Evolutionary conservation across 305 asterid genomes (phyloP), one percentile per base, ranked within the genome.

Genomic region (Fraxinus sp.): DNA sequence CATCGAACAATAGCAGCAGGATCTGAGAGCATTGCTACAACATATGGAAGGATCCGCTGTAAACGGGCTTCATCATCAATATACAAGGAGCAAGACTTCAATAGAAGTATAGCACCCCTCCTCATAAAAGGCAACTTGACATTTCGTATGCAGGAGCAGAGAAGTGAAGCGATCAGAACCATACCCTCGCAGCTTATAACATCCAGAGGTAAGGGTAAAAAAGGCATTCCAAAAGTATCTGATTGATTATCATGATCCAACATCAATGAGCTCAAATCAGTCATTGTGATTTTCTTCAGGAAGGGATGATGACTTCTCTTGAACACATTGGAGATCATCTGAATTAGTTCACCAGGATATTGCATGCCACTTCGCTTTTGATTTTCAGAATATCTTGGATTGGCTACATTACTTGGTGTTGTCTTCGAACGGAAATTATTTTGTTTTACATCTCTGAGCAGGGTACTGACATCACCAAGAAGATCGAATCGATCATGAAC

Each of bases 1-100:
- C 95, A 97, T 36, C 99, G 98, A 79, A 97, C 99, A 82, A 95
- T 93, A 81, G 99, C 98, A 85, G 98, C 94, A 78, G 98, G 93
- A 90, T 97, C 99, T 75, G 98, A 95, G 78, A 95, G 96, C 88
- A 93, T 89, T 52, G 98, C 98, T 86, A 96, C 92, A 78, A 97
- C 96, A 89, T 93, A 95, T 22, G 99, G 99, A 91, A 97, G 98
- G 84, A 97, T 92, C 35, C 98, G 94, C 85, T 97, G 99, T 90
- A 97, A 90, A 82, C 97, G 90, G 87, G 92, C 97, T 86, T 95
- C 99, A 35, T 97, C 99, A 79, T 95, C 97, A 77, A 97, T 94
- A 87, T 95, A 97, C 84, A 93, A 87, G 81, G 98, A 91, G 88
- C 98, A 97, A 71, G 98, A 97, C 84, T 97, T 97, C 90, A 97